Percentiles rank a stretch among this genome's conserved stretches.
These are phyloP conservation scores for Fusarium chlamydosporum DNA, from an alignment of 2,329 filamentous ascomycete species.

Conservation along the genomic window DNA sequence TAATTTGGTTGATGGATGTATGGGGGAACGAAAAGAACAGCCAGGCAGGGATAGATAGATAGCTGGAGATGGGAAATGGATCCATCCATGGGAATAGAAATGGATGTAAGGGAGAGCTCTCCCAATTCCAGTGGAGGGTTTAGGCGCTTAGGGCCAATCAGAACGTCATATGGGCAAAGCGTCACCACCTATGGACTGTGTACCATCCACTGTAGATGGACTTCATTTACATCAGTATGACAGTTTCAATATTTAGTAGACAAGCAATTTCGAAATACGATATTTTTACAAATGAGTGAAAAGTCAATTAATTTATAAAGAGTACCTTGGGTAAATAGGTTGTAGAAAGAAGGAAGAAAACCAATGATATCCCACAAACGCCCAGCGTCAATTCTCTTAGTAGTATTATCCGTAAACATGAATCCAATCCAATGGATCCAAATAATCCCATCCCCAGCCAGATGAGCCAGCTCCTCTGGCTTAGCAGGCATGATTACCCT, in stretches of 20 bases:
- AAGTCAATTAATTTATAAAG: neutral
- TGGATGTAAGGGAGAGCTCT: constrained; percentile 43
- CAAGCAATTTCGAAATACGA: neutral
- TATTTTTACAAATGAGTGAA: neutral
- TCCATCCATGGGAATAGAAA: neutral
- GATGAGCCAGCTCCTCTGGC: constrained; percentile 30
- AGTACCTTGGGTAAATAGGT: too few species aligned
- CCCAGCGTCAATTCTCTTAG: neutral
- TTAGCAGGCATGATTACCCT: neutral
- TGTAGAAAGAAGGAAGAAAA: neutral
- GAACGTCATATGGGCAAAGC: neutral
- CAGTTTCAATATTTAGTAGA: neutral
- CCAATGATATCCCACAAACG: neutral
- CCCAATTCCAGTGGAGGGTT: constrained; percentile 32
- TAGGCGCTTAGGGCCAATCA: constrained; percentile 29
- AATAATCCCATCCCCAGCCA: neutral
- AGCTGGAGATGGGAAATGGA: constrained; percentile 16
- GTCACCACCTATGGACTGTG: constrained; percentile 18
- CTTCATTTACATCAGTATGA: neutral
- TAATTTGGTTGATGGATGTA: constrained; percentile 9
- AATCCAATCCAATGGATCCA: neutral
- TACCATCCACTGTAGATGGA: neutral
- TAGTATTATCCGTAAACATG: too few species aligned
- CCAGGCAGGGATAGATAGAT: constrained; percentile 26
- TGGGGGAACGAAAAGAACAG: constrained; percentile 35